Evolutionary conservation across 2,329 filamentous ascomycete species (phyloP).

Genomic region (Claviceps capensis): DNA sequence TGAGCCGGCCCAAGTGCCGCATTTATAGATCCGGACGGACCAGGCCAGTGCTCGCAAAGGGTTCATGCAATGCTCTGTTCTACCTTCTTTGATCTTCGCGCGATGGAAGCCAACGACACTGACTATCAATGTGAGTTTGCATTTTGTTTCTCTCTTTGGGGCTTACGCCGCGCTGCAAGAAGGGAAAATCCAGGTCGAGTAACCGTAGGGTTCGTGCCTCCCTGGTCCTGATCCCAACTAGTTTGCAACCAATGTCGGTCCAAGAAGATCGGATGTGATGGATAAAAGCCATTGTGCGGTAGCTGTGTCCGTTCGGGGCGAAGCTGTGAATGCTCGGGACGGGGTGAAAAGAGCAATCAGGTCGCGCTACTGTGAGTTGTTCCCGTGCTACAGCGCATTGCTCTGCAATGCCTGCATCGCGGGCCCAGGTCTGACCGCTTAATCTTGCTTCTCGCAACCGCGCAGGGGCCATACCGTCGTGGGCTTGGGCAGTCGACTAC

Average conservation of each 20-base stretch:
- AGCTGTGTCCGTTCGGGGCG: background rate
- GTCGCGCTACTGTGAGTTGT: background rate
- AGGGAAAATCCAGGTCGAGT: background rate
- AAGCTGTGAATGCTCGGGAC: background rate
- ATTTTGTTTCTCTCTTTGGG: background rate
- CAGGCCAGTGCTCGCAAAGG: too few relatives aligned
- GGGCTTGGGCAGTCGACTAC: background rate
- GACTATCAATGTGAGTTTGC: background rate
- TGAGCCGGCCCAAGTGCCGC: too few relatives aligned
- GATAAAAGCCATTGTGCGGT: background rate
- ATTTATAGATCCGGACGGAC: too few relatives aligned
- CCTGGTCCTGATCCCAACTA: background rate
- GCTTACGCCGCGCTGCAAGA: background rate
- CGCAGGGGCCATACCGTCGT: background rate
- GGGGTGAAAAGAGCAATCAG: background rate
- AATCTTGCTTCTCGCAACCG: background rate
- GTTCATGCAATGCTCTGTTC: too few relatives aligned
- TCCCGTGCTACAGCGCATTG: too few relatives aligned
- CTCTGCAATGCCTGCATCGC: too few relatives aligned
- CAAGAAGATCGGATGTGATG: background rate
- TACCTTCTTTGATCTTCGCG: too few relatives aligned
- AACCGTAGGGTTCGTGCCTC: background rate
- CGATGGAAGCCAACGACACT: background rate
- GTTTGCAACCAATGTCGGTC: background rate
- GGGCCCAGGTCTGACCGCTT: background rate